phyloP scores from a whole-genome alignment of 352 stramenopile genomes.

The Phytophthora cryptogea region DNA sequence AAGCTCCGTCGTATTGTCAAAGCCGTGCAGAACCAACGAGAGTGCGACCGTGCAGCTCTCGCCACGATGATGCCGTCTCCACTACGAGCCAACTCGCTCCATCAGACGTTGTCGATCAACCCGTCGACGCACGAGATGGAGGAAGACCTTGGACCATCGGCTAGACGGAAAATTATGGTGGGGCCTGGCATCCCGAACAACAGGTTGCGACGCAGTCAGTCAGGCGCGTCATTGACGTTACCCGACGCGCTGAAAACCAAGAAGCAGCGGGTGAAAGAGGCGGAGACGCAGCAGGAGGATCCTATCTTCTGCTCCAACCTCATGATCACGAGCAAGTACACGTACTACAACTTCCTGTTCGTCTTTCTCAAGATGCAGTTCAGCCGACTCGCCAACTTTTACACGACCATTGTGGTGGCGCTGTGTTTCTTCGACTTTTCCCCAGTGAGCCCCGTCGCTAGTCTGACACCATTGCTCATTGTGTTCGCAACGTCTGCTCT shows the following conservation, averaged over 20 bases:
- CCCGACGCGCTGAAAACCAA: conserved; percentile 33
- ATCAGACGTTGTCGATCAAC: conserved; percentile 69
- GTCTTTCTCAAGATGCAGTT: conserved; percentile 92
- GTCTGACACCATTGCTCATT: conserved; percentile 84
- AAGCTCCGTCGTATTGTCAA: conserved; percentile 89
- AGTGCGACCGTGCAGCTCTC: conserved; percentile 78
- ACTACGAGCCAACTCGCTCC: conserved; percentile 41
- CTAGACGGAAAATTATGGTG: conserved; percentile 54
- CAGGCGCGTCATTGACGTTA: conserved; percentile 22
- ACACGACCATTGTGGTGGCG: conserved; percentile 88
- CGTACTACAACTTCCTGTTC: conserved; percentile 90
- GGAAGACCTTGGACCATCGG: conserved; percentile 37
- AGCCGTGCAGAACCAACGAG: conserved; percentile 77
- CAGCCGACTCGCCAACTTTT: conserved; percentile 87
- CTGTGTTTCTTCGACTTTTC: conserved; percentile 92
- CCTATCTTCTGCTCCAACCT: conserved; percentile 73
- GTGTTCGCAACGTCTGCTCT: conserved; percentile 89
- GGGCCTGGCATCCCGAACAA: conserved; percentile 32
- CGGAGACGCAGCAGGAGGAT: conserved; percentile 29
- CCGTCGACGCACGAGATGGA: conserved; percentile 45
- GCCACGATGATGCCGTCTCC: conserved; percentile 79
- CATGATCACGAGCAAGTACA: conserved; percentile 91
- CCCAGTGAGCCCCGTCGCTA: conserved; percentile 81
- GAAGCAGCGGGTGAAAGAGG: conserved; percentile 33
- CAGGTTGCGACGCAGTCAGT: conserved; percentile 26